Conservation (phyloP, 345 rosid species). For the Euphorbia lathyris region DNA sequence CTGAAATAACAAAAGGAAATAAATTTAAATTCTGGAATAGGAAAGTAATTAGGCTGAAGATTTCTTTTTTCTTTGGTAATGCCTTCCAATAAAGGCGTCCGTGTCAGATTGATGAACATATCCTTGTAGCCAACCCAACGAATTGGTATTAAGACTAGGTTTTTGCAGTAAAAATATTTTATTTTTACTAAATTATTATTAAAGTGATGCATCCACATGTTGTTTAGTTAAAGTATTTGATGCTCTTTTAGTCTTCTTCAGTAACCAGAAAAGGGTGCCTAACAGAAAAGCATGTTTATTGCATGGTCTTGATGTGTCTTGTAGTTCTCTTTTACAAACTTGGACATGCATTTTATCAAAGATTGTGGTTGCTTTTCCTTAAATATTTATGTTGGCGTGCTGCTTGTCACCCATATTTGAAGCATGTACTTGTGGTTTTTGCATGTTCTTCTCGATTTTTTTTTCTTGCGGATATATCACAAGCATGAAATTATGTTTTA, state of each 20-base stretch:
- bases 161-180: no score
- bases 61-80: no score
- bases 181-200: not conserved
- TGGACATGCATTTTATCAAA: not conserved
- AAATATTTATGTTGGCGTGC: not conserved
- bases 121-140: not conserved
- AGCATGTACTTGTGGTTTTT: not conserved
- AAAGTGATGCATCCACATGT: not conserved
- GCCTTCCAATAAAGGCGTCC: no score
- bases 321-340: not conserved
- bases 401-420: not conserved
- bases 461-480: not conserved
- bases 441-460: not conserved
- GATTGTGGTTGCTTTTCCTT: not conserved
- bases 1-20: no score
- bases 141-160: no score
- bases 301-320: not conserved
- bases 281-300: not conserved
- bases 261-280: not conserved
- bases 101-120: not conserved
- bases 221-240: not conserved
- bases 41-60: no score
- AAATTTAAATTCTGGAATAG: no score
- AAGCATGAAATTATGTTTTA: not conserved
- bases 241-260: not conserved